Evolutionary conservation across 371 early-diverging fungal genomes (phyloP), one percentile per base, ranked within the genome.

Genomic region (Rhizomucor pusillus): DNA sequence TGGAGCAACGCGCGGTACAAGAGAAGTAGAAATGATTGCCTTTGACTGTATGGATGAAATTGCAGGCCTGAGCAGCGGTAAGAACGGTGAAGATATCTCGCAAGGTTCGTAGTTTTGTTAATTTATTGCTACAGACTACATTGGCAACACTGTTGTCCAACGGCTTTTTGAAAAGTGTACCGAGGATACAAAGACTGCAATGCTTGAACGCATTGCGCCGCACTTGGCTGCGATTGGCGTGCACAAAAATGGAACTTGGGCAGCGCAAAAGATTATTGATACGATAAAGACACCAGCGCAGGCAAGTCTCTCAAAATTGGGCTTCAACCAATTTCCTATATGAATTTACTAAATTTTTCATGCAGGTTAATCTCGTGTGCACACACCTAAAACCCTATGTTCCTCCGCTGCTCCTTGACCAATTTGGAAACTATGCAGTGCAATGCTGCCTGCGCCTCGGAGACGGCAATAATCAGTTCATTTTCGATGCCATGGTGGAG

Each of bases 161-260:
- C 83, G 86, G 33, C 62, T 94, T 5, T 82, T 91, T 57, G 93
- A 92, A 59, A 82, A 85, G 29, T 77, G 85, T 50, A 47, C 47
- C 36, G 82, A 87, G 34, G 72, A 70, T 12, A 83, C 86, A 57
- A 76, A 75, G 51, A 69, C 79, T 9, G 60, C 45, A 25, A 77
- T 87, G 74, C 57, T 81, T 12, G 61, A 63, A 29, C 65, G 62
- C 16, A 77, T 93, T 49, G 83, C 82, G 0, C 88, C 89, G 25
- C 81, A 91, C 63, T 74, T 93, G 59, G 88, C 93, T 7, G 69
- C 91, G 2, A 85, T 93, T 25, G 90, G 93, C 47, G 74, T 91
- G 36, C 95, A 93, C 43, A 95, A 95, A 71, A 92, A 94, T 61
- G 95, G 95, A 25, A 94, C 95, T 1, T 94, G 95, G 95, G 93